Percentiles rank a stretch among this genome's conserved stretches.
Conservation (phyloP, 2,329 filamentous ascomycete genomes). For the Pseudocercospora cruenta region DNA sequence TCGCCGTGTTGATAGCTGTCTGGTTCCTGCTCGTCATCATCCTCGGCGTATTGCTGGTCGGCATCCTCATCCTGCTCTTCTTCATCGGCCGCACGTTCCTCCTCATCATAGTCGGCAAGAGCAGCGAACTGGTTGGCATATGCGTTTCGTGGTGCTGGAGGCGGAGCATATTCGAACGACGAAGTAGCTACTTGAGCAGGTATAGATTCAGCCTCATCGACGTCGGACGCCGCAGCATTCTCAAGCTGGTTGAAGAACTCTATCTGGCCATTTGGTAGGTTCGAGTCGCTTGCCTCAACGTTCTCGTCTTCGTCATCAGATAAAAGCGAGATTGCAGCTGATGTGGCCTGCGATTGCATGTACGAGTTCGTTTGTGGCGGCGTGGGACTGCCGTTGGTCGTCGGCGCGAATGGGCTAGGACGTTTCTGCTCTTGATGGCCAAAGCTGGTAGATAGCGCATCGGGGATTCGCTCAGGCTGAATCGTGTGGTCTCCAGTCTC, state of each 20-base stretch:
- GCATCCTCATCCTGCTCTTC: constrained; percentile 25
- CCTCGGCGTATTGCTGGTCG: constrained; percentile 16
- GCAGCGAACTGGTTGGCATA: constrained; percentile 20
- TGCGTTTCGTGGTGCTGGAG: background rate
- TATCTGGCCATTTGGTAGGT: constrained; percentile 10
- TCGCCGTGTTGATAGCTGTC: constrained; percentile 24
- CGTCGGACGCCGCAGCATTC: background rate
- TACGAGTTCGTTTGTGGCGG: constrained; percentile 23
- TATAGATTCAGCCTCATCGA: background rate
- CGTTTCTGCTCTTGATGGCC: constrained; percentile 13
- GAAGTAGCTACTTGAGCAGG: background rate
- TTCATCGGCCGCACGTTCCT: constrained; percentile 19
- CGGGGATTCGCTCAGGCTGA: constrained; percentile 27
- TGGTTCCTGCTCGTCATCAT: constrained; percentile 17
- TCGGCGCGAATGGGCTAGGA: constrained; percentile 11
- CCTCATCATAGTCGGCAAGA: constrained; percentile 16
- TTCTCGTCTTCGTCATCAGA: constrained; percentile 29
- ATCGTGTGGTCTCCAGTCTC: constrained; percentile 27
- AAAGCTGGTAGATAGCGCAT: constrained; percentile 30
- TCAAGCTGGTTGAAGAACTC: constrained; percentile 15
- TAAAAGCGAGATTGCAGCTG: constrained; percentile 27
- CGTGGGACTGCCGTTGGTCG: constrained; percentile 11
- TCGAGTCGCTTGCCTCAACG: constrained; percentile 7
- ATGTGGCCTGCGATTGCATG: constrained; percentile 24
- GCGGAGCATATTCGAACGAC: background rate